Percentiles rank a stretch among this genome's conserved stretches.
These are phyloP conservation scores for Debaryomycetaceae sp. DNA, from an alignment of 1,139 yeast genomes.

Conservation along the genomic window DNA sequence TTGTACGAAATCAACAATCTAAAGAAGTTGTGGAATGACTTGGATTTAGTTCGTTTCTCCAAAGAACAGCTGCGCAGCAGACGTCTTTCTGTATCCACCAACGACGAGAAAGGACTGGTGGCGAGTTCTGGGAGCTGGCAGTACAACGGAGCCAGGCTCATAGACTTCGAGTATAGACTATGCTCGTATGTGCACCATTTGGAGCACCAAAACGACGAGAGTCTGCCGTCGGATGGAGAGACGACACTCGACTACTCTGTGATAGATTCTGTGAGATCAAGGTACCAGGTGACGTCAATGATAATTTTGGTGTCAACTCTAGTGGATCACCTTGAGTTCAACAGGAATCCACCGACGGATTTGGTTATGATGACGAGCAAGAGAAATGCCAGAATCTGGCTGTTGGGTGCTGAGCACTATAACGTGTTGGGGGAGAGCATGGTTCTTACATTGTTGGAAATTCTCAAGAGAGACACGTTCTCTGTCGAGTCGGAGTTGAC, in stretches of 20 bases:
- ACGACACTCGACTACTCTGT: neutral
- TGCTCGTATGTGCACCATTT: conserved; percentile 1
- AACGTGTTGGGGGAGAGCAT: conserved; percentile 20
- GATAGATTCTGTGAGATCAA: conserved; percentile 9
- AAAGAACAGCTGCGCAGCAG: neutral
- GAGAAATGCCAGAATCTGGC: conserved; percentile 18
- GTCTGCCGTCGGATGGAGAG: neutral
- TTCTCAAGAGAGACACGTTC: conserved; percentile 8
- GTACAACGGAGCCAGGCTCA: neutral
- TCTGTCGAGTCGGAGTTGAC: conserved; percentile 9
- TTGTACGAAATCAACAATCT: conserved; percentile 3
- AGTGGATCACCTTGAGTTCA: conserved; percentile 14
- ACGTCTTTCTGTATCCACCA: neutral
- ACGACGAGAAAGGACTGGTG: neutral
- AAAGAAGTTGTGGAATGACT: conserved; percentile 2
- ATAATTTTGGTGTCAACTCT: conserved; percentile 16
- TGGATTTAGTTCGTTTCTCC: conserved; percentile 1
- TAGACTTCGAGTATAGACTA: conserved; percentile 1
- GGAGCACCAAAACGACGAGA: neutral
- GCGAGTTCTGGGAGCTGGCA: neutral
- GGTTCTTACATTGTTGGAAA: conserved; percentile 13
- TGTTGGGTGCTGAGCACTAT: conserved; percentile 13
- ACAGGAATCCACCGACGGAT: conserved; percentile 11
- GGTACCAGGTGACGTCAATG: conserved; percentile 17
- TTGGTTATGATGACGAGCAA: conserved; percentile 12